phyloP scores from a whole-genome alignment of 768 basidiomycete genomes.

The Terana coerulea region DNA sequence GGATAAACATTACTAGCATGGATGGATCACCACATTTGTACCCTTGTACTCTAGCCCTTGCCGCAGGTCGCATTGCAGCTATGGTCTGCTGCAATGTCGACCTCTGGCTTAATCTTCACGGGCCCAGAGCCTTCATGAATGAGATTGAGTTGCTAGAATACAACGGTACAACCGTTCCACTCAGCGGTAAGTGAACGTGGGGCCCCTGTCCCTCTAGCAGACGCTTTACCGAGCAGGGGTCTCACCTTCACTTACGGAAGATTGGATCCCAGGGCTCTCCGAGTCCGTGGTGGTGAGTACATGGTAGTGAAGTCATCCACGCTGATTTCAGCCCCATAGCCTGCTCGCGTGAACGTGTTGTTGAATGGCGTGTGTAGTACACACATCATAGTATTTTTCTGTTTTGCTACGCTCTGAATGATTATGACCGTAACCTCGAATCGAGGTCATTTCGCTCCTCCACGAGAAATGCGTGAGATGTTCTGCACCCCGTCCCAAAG shows the following conservation, averaged over 20 bases:
- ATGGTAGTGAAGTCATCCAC: neutral
- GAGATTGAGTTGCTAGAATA: constrained; percentile 4
- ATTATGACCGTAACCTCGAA: too few species aligned
- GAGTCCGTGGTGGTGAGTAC: neutral
- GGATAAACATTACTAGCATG: constrained; percentile 4
- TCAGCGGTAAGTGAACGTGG: constrained; percentile 5
- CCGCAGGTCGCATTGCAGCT: constrained; percentile 5
- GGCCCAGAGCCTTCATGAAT: too few species aligned
- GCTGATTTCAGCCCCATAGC: neutral
- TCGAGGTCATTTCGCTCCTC: too few species aligned
- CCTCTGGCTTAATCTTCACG: neutral
- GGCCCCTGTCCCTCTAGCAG: neutral
- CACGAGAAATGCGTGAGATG: neutral
- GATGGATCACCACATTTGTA: constrained; percentile 7
- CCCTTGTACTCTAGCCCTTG: constrained; percentile 12
- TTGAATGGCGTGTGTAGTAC: too few species aligned
- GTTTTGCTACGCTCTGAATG: too few species aligned
- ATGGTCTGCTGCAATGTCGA: neutral
- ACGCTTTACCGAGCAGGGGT: neutral
- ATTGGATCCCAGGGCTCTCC: constrained; percentile 1
- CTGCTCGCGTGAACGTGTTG: too few species aligned
- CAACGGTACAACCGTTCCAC: constrained; percentile 11
- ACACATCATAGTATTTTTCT: neutral
- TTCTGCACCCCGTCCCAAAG: constrained; percentile 19
- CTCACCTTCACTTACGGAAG: constrained; percentile 11